Evolutionary conservation across 2,329 filamentous ascomycete genomes (phyloP), one percentile per base, ranked within the genome.

Genomic region (Laburnicola sp.): DNA sequence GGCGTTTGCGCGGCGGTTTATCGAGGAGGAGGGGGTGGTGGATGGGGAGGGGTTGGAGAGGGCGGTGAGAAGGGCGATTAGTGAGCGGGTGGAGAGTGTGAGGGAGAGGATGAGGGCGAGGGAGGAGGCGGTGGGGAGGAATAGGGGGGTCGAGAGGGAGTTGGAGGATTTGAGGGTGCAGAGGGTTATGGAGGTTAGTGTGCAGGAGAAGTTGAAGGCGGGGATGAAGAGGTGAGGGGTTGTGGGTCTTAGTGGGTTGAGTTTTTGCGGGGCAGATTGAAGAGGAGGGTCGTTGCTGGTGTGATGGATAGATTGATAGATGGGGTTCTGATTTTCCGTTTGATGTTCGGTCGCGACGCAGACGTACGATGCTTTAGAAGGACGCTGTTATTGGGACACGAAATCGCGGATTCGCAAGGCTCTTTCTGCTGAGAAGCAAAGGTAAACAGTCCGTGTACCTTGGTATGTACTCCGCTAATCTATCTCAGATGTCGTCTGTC

Each of bases 161-260:
- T 56, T 80, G 51, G 70, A 72, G 58, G 66, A 72, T 39, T 56
- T 78, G 64, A 69, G 68, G 47, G 69, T 76, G 52, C 72, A 77
- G 67, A 71, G 77, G 59, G 68, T 68, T 41, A 72, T 75, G 47
- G 77, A 80, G 64, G 57, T 76, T 51, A 74, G 74, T 63, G 71
- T 79, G 31, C 64, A 75, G 60, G 70, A 74, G 56, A 72, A 69
- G 61, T 68, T 76, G 59, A 71, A 69, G 45, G 48, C 41, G 6
- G 48, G 51, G 10, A 37, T 45, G 36, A 54, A 48, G 68, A 72
- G 40, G 67, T 75, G 50, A 72, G 68, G 54, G 63, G 57, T 16
- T 16, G 16, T 16, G 16, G 16, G 16, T 16, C 16, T 16, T 16
- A 16, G 16, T 16, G 16, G 16, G 16, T 16, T 16, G 16, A 16